These are phyloP conservation scores for Pleurotus cornucopiae DNA, from an alignment of 768 basidiomycete species.

Conservation along the genomic window DNA sequence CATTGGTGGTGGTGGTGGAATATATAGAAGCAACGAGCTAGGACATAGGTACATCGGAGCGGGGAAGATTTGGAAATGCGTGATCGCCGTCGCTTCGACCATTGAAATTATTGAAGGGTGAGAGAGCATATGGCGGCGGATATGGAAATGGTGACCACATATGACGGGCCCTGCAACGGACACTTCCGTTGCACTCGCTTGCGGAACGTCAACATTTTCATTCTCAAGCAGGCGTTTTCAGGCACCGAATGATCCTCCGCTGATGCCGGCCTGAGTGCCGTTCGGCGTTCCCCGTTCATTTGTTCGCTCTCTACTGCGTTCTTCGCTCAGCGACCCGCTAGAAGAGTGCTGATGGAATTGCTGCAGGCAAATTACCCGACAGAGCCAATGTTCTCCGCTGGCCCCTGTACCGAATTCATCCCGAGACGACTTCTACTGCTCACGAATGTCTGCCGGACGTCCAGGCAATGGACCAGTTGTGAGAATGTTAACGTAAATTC, in stretches of 20 bases:
- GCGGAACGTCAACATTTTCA: neutral
- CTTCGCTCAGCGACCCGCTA: neutral
- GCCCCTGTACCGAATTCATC: too few species aligned
- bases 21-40: slow-evolving; percentile 15
- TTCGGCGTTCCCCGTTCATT: neutral
- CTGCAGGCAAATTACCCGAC: neutral
- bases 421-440: too few species aligned
- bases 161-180: neutral
- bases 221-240: neutral
- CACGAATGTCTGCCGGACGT: too few species aligned
- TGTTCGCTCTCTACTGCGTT: neutral
- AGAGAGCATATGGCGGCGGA: neutral
- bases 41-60: slow-evolving; percentile 6
- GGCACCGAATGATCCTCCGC: slow-evolving; percentile 2
- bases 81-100: slow-evolving; percentile 3
- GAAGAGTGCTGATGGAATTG: slow-evolving; percentile 1
- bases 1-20: slow-evolving; percentile 8
- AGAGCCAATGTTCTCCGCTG: neutral
- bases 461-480: too few species aligned
- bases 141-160: slow-evolving; percentile 2
- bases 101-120: slow-evolving; percentile 1
- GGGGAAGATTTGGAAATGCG: neutral
- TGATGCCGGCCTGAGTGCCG: neutral
- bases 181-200: neutral
- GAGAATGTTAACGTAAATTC: neutral